Percentiles rank a stretch among this genome's conserved stretches.
Evolutionary conservation across 371 early-diverging fungal species (phyloP).

Genomic region (Conidiobolus coronatus): DNA sequence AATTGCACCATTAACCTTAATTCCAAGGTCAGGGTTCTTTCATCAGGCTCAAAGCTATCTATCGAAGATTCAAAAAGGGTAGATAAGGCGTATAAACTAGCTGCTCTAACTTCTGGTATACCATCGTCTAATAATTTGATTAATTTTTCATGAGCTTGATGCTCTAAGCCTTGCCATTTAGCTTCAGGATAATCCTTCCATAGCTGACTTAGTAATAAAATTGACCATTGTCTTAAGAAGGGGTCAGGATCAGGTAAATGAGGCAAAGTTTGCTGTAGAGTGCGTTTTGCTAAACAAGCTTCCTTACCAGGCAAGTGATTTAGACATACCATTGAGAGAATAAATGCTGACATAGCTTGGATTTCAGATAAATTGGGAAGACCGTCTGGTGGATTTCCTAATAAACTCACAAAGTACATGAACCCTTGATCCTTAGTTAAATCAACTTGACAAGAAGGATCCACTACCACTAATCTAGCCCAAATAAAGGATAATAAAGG

Average conservation of each 20-base stretch:
- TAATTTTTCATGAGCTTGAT: conserved; percentile 43
- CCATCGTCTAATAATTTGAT: conserved; percentile 32
- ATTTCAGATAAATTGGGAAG: conserved; percentile 58
- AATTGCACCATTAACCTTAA: conserved; percentile 5
- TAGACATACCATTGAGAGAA: conserved; percentile 72
- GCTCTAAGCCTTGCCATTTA: conserved; percentile 37
- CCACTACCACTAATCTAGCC: conserved; percentile 86
- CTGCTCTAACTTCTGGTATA: conserved; percentile 67
- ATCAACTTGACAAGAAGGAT: conserved; percentile 69
- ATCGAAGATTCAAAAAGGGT: conserved; percentile 45
- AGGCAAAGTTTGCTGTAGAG: conserved; percentile 36
- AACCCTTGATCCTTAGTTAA: conserved; percentile 79
- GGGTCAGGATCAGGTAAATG: conserved; percentile 56
- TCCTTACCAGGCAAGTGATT: conserved; percentile 59
- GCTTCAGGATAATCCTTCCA: conserved; percentile 63
- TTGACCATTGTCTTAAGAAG: conserved; percentile 76
- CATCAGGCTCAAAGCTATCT: conserved; percentile 14
- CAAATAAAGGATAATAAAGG: conserved; percentile 89
- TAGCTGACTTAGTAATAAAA: conserved; percentile 64
- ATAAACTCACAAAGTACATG: conserved; percentile 75
- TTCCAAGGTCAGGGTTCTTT: no score
- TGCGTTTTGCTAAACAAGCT: conserved; percentile 48
- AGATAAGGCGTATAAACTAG: conserved; percentile 54
- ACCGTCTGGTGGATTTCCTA: conserved; percentile 29
- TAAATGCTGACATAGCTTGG: conserved; percentile 76